Conservation (phyloP, 78 protist species). For the Emiliania huxleyi region DNA sequence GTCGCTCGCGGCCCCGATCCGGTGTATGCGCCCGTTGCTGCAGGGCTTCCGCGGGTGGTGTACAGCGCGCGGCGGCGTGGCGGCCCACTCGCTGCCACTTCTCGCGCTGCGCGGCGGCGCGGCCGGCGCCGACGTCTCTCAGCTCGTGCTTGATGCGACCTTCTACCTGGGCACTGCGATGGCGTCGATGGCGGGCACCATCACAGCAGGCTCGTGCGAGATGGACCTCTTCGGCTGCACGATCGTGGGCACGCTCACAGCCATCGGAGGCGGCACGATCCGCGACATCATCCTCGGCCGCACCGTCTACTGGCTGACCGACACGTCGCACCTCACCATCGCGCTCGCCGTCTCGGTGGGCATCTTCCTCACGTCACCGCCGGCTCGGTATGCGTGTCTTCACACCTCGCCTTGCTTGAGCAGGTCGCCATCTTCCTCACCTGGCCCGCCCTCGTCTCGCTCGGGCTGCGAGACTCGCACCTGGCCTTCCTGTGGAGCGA, state of each 20-base stretch:
- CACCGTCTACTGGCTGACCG: not conserved
- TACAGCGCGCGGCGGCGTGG: too few species aligned
- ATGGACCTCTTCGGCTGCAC: slow-evolving; percentile 9
- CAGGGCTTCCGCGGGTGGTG: too few species aligned
- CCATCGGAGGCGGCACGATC: not conserved
- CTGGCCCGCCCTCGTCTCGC: not conserved
- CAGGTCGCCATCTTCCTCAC: too few species aligned
- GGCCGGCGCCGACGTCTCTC: too few species aligned
- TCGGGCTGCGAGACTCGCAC: not conserved
- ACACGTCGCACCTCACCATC: not conserved
- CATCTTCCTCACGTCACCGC: not conserved
- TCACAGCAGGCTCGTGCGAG: not conserved
- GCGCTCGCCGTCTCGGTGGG: not conserved
- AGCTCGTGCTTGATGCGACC: not conserved
- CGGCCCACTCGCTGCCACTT: too few species aligned
- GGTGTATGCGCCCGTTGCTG: too few species aligned
- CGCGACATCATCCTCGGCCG: not conserved
- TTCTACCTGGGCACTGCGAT: not conserved
- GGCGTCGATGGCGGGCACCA: not conserved
- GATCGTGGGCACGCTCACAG: not conserved
- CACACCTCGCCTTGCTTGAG: too few species aligned
- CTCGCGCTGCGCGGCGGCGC: too few species aligned
- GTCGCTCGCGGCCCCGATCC: too few species aligned
- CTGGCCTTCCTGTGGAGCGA: not conserved
- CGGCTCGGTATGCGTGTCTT: too few species aligned